Conservation (phyloP, 2,329 filamentous ascomycete genomes). For the Venturiaceae sp. region DNA sequence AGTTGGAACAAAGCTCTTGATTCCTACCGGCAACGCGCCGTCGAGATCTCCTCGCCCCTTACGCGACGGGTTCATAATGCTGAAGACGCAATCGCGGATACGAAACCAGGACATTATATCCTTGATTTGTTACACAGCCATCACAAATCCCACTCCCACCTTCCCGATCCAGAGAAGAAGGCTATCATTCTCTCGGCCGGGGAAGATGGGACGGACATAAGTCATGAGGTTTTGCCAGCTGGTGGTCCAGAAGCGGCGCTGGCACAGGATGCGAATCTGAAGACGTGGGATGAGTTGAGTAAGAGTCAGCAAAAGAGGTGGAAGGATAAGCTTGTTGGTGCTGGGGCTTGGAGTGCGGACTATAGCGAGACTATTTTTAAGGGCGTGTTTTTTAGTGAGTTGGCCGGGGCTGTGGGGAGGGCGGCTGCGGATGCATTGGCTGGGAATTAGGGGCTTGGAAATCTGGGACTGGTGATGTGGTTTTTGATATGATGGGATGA, state of each 20-base stretch:
- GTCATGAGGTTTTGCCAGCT: conserved; percentile 21
- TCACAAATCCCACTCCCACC: conserved; percentile 6
- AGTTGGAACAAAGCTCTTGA: not conserved
- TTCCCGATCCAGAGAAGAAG: conserved; percentile 17
- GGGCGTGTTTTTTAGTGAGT: conserved; percentile 67
- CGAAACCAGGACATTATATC: not conserved
- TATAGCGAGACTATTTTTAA: conserved; percentile 70
- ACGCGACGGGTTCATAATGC: not conserved
- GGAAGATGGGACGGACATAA: conserved; percentile 22
- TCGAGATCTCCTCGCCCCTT: not conserved
- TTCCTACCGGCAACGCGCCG: not conserved
- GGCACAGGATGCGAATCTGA: conserved; percentile 36
- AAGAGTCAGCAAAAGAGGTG: conserved; percentile 54
- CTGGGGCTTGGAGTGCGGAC: conserved; percentile 69
- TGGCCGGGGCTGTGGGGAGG: conserved; percentile 52
- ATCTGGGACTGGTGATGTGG: no score
- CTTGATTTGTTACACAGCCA: conserved; percentile 16
- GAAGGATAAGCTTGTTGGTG: conserved; percentile 57
- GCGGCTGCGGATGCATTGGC: conserved; percentile 24
- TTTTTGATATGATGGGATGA: no score
- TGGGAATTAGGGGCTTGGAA: conserved; percentile 1
- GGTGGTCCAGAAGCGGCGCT: conserved; percentile 22
- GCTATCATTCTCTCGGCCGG: conserved; percentile 29
- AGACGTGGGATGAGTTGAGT: conserved; percentile 62
- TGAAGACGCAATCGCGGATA: not conserved